Conservation (phyloP, 1,284 basidiomycete species). For the Ustilago tritici region DNA sequence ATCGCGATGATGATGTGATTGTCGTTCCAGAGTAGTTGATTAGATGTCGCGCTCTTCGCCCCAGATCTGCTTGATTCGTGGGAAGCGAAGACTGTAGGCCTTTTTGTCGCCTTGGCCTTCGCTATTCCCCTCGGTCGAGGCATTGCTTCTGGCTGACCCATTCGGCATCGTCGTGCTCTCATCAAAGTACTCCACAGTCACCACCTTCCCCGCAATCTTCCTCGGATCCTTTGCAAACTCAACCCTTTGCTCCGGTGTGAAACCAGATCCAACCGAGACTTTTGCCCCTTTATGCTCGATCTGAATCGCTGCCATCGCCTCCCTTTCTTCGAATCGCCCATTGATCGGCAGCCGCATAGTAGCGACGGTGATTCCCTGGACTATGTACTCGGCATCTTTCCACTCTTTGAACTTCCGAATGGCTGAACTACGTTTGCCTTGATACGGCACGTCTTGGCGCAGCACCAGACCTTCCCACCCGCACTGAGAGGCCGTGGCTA, state of each 20-base stretch:
- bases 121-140: neutral
- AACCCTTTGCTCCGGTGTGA: slow-evolving; percentile 50
- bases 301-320: slow-evolving; percentile 45
- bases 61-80: slow-evolving; percentile 58
- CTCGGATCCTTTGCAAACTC: slow-evolving; percentile 46
- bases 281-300: slow-evolving; percentile 47
- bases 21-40: neutral
- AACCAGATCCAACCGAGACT: slow-evolving; percentile 56
- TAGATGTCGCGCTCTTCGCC: slow-evolving; percentile 37
- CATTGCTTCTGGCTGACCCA: slow-evolving; percentile 7
- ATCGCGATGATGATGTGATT: neutral
- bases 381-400: slow-evolving; percentile 58
- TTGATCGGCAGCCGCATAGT: slow-evolving; percentile 54
- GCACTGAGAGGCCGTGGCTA: slow-evolving; percentile 22
- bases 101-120: slow-evolving; percentile 2
- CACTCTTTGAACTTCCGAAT: slow-evolving; percentile 57
- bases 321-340: slow-evolving; percentile 42
- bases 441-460: slow-evolving; percentile 48
- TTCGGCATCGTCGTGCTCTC: slow-evolving; percentile 27
- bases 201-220: slow-evolving; percentile 46
- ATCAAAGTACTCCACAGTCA: slow-evolving; percentile 58
- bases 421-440: slow-evolving; percentile 50
- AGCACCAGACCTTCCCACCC: slow-evolving; percentile 61
- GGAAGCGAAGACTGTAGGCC: slow-evolving; percentile 54
- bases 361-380: slow-evolving; percentile 32